Base-by-base conservation (phyloP, 2,329 filamentous ascomycete species). In the Fusarium nanum region DNA sequence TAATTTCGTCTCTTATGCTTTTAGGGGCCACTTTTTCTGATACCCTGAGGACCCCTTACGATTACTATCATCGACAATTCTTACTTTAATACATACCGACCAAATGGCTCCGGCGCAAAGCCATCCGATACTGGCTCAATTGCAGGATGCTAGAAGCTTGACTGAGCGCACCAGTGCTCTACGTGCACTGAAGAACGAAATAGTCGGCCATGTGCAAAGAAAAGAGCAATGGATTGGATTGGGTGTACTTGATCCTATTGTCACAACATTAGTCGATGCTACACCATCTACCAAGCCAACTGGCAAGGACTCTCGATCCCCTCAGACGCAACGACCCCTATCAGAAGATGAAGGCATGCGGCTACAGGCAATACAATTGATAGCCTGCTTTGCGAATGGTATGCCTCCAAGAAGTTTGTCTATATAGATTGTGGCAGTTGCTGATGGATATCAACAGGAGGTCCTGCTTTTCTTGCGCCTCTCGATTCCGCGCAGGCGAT, bases 331-430 rank as follows among this genome's bases (percentile, higher is more conserved):
- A 12, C 76, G 76, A 34, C 70, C 78, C 6, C 77, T 89, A 70
- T 85, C 84, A 5, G 87, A 90, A 13, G 89, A 92, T 63, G 91
- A 94, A 59, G 85, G 88, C 46, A 85, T 91, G 49, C 88, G 89
- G 71, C 83, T 96, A 60, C 93, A 97, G 78, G 91, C 92, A n/a
- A 87, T 94, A 41, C 89, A 97, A 69, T 87, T 98, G n/a, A 83
- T 97, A 37, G 91, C 91, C 48, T 96, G 93, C 78, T 88, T 98
- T 76, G 93, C 93, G 60, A 91, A 92, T 81, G 94, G 94, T 94
- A 85, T 75, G 85, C 34, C 59, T 72, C 22, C 40, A 54, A 45
- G n/a, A n/a, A 25, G 45, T 13, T 34, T 34, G 30, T 48, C 32
- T 40, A 10, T n/a, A 47, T 64, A 40, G 16, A 22, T 40, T 42